Evolutionary conservation across 1,139 yeast species (phyloP).

Genomic region (Suhomyces panamericanus): DNA sequence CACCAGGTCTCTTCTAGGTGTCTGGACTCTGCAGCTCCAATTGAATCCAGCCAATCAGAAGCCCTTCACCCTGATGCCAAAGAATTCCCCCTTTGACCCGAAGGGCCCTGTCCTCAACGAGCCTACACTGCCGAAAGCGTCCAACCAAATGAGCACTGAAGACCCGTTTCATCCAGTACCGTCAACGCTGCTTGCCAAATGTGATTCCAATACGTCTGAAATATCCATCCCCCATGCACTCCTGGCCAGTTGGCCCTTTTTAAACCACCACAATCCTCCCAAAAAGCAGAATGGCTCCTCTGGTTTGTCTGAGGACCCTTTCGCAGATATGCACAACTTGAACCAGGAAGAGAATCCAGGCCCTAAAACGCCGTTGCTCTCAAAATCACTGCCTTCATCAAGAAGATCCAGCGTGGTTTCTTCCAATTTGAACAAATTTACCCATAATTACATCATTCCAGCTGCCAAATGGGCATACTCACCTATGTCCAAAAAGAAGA

Average conservation of each 20-base stretch:
- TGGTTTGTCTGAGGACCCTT: not conserved
- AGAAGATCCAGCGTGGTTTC: conserved; percentile 7
- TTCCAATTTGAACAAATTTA: conserved; percentile 21
- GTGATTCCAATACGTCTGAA: not conserved
- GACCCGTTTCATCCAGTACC: not conserved
- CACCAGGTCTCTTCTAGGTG: too few relatives aligned
- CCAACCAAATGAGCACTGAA: not conserved
- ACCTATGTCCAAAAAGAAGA: conserved; percentile 12
- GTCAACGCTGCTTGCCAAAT: not conserved
- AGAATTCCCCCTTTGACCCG: not conserved
- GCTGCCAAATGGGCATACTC: conserved; percentile 26
- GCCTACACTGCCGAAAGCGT: conserved; percentile 1
- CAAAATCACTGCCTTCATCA: conserved; percentile 13
- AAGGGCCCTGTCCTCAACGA: not conserved
- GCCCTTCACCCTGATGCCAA: not conserved
- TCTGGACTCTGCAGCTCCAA: too few relatives aligned
- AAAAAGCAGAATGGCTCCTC: not conserved
- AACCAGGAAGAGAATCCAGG: not conserved
- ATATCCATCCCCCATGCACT: conserved; percentile 6
- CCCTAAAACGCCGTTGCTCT: conserved; percentile 4
- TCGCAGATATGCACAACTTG: not conserved
- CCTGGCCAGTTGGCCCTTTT: conserved; percentile 13
- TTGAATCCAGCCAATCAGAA: too few relatives aligned
- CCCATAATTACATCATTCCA: conserved; percentile 28
- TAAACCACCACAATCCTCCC: not conserved